phyloP scores from a whole-genome alignment of 179 eudicot genomes.

The Camellia oleifera region DNA sequence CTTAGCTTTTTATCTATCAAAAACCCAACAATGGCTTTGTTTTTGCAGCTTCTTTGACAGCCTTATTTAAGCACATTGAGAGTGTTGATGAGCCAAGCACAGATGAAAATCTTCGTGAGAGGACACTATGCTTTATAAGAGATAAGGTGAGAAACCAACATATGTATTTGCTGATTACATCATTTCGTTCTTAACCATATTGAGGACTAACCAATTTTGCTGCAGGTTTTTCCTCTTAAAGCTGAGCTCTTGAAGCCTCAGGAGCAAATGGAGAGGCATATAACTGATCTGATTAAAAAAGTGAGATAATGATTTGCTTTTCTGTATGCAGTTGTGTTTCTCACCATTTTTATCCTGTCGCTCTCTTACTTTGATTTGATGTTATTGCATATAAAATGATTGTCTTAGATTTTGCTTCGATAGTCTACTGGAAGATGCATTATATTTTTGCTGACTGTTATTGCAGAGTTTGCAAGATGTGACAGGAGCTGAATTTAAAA shows the following conservation, averaged over 20 bases:
- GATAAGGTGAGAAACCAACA: slow-evolving; percentile 65
- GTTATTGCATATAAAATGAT: background rate
- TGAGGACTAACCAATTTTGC: slow-evolving; percentile 4
- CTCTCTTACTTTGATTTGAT: background rate
- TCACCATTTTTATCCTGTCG: background rate
- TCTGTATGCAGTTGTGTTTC: background rate
- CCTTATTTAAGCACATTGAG: slow-evolving; percentile 85
- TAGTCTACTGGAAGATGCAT: background rate
- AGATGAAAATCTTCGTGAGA: slow-evolving; percentile 87
- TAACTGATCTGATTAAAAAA: slow-evolving; percentile 89
- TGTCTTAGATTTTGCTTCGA: background rate
- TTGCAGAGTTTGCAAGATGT: slow-evolving; percentile 95
- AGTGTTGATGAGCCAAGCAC: slow-evolving; percentile 68
- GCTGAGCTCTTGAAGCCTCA: slow-evolving; percentile 87
- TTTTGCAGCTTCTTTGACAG: slow-evolving; percentile 80
- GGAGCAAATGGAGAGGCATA: slow-evolving; percentile 96
- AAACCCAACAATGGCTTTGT: slow-evolving; percentile 8
- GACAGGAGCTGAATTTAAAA: slow-evolving; percentile 92
- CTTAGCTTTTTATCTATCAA: background rate
- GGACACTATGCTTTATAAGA: slow-evolving; percentile 69
- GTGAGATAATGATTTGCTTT: slow-evolving; percentile 27
- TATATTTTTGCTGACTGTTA: background rate
- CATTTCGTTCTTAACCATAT: background rate
- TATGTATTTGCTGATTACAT: background rate
- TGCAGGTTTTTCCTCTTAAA: slow-evolving; percentile 89